Percentiles rank a stretch among this genome's conserved stretches.
These are phyloP conservation scores for Saccharomyces paradoxus DNA, from an alignment of 805 yeast genomes.

Conservation along the genomic window DNA sequence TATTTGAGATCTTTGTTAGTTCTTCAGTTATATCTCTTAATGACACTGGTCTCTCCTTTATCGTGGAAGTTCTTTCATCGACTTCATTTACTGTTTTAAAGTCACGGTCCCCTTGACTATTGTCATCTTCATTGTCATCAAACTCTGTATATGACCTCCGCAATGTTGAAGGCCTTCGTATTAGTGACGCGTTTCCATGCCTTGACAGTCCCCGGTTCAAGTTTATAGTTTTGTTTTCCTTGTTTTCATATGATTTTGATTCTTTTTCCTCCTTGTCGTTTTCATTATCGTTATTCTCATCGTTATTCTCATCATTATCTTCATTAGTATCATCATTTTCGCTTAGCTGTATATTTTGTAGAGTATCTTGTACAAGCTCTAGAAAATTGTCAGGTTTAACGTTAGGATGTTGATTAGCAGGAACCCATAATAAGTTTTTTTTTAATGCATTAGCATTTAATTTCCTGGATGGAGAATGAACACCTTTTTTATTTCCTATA, in stretches of 20 bases:
- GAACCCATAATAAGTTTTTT: conserved; percentile 78
- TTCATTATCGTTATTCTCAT: conserved; percentile 14
- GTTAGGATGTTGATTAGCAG: conserved; percentile 88
- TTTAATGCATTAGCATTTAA: conserved; percentile 15
- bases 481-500: not conserved
- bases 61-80: not conserved
- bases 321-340: not conserved
- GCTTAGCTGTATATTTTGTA: conserved; percentile 23
- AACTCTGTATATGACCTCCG: conserved; percentile 25
- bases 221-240: conserved; percentile 6
- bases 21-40: conserved; percentile 64
- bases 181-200: conserved; percentile 14
- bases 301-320: conserved; percentile 22
- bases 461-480: not conserved
- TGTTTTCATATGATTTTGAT: conserved; percentile 1
- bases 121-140: conserved; percentile 26
- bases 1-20: conserved; percentile 57
- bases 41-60: conserved; percentile 38
- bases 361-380: conserved; percentile 46
- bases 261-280: conserved; percentile 3
- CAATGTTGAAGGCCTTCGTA: conserved; percentile 25
- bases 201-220: not conserved
- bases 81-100: conserved; percentile 7
- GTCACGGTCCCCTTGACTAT: conserved; percentile 27
- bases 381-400: conserved; percentile 81